phyloP scores from a whole-genome alignment of 768 basidiomycete species.

The Macrolepiota dolichaula region DNA sequence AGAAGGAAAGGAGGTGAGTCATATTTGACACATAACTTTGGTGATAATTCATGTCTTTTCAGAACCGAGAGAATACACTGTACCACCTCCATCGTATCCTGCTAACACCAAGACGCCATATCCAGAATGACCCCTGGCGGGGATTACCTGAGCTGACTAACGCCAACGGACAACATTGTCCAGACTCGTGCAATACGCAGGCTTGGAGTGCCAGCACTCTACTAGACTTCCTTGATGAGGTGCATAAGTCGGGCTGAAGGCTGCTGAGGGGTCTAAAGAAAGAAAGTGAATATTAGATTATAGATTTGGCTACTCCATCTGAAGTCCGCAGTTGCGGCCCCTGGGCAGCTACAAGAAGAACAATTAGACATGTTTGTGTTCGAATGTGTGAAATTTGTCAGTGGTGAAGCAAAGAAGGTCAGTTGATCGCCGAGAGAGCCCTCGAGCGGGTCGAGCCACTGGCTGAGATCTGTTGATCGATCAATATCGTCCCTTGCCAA shows the following conservation, averaged over 20 bases:
- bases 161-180: conserved; percentile 75
- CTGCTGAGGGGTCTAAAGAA: not conserved
- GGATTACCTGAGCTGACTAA: conserved; percentile 94
- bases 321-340: too few relatives aligned
- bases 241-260: conserved; percentile 37
- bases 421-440: too few relatives aligned
- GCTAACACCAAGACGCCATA: conserved; percentile 66
- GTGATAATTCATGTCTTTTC: conserved; percentile 11
- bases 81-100: conserved; percentile 78
- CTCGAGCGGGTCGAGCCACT: not conserved
- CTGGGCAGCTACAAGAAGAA: too few relatives aligned
- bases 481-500: not conserved
- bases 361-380: too few relatives aligned
- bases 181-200: conserved; percentile 89
- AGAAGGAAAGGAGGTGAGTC: conserved; percentile 59
- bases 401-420: too few relatives aligned
- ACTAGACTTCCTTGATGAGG: conserved; percentile 82
- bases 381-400: too few relatives aligned
- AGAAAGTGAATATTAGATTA: not conserved
- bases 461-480: not conserved
- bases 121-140: conserved; percentile 83
- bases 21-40: not conserved
- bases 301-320: not conserved
- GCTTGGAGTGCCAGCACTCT: conserved; percentile 96
- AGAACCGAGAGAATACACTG: conserved; percentile 71